phyloP scores from a whole-genome alignment of 2,329 filamentous ascomycete genomes.

The Talaromyces funiculosus region DNA sequence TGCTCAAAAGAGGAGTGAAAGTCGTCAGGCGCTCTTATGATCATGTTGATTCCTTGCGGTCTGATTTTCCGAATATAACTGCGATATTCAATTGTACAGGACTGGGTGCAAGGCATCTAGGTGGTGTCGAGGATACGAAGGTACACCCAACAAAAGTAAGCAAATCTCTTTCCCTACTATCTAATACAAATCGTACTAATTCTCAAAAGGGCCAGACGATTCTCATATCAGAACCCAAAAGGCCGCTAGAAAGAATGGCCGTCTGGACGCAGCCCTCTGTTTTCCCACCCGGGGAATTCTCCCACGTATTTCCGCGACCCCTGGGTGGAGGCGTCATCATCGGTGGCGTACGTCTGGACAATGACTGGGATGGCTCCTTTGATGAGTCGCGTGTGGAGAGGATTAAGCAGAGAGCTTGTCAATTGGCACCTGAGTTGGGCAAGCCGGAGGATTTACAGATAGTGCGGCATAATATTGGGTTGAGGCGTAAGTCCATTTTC shows the following conservation, averaged over 20 bases:
- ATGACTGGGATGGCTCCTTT: slow-evolving; percentile 9
- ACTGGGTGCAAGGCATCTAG: slow-evolving; percentile 7
- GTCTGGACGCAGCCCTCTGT: slow-evolving; percentile 10
- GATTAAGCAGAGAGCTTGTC: slow-evolving; percentile 11
- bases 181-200: not conserved
- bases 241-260: slow-evolving; percentile 7
- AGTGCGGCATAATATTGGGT: slow-evolving; percentile 9
- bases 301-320: slow-evolving; percentile 12
- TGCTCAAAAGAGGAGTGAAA: slow-evolving; percentile 9
- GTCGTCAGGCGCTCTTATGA: slow-evolving; percentile 4
- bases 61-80: slow-evolving; percentile 12
- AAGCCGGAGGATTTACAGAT: slow-evolving; percentile 9
- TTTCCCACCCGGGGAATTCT: slow-evolving; percentile 8
- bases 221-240: slow-evolving; percentile 5
- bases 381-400: slow-evolving; percentile 3
- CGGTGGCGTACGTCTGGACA: slow-evolving; percentile 8
- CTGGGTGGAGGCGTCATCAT: slow-evolving; percentile 12
- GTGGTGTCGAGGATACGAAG: slow-evolving; percentile 9
- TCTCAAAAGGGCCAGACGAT: slow-evolving; percentile 9
- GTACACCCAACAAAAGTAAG: slow-evolving; percentile 10
- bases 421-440: slow-evolving; percentile 8
- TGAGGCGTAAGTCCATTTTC: slow-evolving; percentile 6
- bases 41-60: slow-evolving; percentile 9
- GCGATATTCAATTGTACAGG: slow-evolving; percentile 15
- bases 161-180: not conserved